Base-by-base conservation (phyloP, 768 basidiomycete species). In the Trametes cingulata region DNA sequence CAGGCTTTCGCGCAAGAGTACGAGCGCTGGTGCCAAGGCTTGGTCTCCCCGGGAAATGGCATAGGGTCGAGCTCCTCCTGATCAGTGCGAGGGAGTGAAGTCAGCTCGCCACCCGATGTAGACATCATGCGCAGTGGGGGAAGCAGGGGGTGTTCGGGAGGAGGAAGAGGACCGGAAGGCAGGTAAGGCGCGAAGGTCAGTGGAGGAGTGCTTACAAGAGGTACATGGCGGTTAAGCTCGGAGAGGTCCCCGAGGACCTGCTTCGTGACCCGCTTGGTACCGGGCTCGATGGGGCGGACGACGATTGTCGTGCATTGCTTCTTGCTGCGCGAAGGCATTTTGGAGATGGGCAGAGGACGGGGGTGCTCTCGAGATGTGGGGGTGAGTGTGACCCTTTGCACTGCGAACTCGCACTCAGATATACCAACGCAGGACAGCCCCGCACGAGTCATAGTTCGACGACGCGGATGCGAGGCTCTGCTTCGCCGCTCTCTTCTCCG, bases 241-340 rank as follows among this genome's bases (percentile, higher is more conserved):
- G 7, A 10, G n/a, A 53, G 51, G 15, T 27, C 52, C 13, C 56
- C 56, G 25, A 57, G 46, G 2, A 62, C 49, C 6, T 17, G 29
- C 25, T 62, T 62, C 35, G 49, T 52, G 17, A 45, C 27, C 2
- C 27, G 19, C 14, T 37, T 35, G 3, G 24, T 27, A n/a, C 60
- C 60, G 25, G 14, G 60, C 49, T 36, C 24, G 41, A 61, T 50
- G 41, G 53, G 42, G 17, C 60, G 60, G 10, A 61, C 61, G 37
- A 57, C 56, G 39, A 53, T 49, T 3, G 20, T 52, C 36, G 17
- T 7, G 8, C 22, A 14, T 15, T 51, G 49, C 17, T 52, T 60
- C 47, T 59, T 59, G 50, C 46, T 48, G 46, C 55, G 55, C n/a
- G 45, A 47, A 37, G 55, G 55, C 55, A 56, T 55, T 36, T 13